These are phyloP conservation scores for Gonapodya prolifera DNA, from an alignment of 192 early-diverging fungal species.

Conservation along the genomic window DNA sequence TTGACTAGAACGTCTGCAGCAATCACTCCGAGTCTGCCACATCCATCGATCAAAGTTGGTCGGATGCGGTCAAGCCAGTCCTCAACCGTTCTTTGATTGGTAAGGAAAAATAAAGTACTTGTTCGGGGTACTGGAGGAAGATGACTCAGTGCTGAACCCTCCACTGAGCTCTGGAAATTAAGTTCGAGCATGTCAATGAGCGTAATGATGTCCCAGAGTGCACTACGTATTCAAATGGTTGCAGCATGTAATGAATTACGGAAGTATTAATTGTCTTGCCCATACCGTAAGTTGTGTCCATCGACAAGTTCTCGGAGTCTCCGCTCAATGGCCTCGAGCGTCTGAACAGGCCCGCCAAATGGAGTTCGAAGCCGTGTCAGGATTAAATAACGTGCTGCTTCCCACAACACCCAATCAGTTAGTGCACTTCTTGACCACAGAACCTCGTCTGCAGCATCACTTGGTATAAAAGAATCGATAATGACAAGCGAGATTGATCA, in stretches of 20 bases:
- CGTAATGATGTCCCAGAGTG: slow-evolving; percentile 29
- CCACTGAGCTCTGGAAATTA: slow-evolving; percentile 50
- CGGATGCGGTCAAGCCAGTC: slow-evolving; percentile 66
- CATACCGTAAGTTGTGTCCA: not conserved
- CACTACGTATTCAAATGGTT: not conserved
- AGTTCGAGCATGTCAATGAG: slow-evolving; percentile 63
- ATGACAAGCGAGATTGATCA: not conserved
- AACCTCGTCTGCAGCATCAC: not conserved
- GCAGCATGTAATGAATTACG: slow-evolving; percentile 15
- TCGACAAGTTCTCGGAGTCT: slow-evolving; percentile 5
- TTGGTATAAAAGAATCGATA: slow-evolving; percentile 3
- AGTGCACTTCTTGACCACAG: slow-evolving; percentile 32
- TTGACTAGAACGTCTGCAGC: slow-evolving; percentile 18
- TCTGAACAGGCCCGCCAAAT: slow-evolving; percentile 55
- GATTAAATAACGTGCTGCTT: slow-evolving; percentile 57
- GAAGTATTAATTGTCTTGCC: no score
- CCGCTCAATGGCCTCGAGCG: slow-evolving; percentile 21
- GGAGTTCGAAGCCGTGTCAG: slow-evolving; percentile 59
- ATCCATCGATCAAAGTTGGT: slow-evolving; percentile 31
- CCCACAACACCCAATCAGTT: slow-evolving; percentile 63
- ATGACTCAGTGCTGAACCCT: slow-evolving; percentile 36
- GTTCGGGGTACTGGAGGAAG: slow-evolving; percentile 48
- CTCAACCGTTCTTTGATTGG: slow-evolving; percentile 57
- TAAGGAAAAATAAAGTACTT: slow-evolving; percentile 54
- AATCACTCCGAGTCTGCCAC: slow-evolving; percentile 26